Evolutionary conservation across 179 eudicot species (phyloP), one percentile per base, ranked within the genome.

Genomic region (Sideroxylon spinosum): DNA sequence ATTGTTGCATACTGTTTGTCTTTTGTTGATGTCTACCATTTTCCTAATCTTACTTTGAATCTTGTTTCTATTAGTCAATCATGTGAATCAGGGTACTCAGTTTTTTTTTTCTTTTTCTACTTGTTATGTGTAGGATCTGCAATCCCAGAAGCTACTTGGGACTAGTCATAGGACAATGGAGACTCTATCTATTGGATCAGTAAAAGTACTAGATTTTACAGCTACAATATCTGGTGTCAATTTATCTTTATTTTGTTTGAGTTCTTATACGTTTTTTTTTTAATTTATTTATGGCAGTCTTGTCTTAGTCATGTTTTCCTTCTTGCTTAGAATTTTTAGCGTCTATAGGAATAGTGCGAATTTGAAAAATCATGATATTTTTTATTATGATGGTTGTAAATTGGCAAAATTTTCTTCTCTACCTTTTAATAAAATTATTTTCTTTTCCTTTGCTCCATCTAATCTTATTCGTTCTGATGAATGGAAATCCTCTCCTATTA

Each of bases 391-490:
- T 71, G 75, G 60, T 17, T 71, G 60, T 14, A 49, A 49, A 71
- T n/a, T 60, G 5, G 37, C 22, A 2, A 71, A 46, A 46, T 71
- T 71, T 50, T 48, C 16, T 48, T 23, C 75, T 48, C 49, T 71
- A 2, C 75, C 75, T 48, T 71, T 71, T 71, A 46, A 46, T 49
- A 22, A 0, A 3, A 71, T 5, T 71, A 50, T 49, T 50, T 71
- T 60, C 0, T 19, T 20, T 48, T 71, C 60, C 1, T 4, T 22
- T 71, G 0, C 60, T 17, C 75, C 75, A 16, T 71, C 49, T 71
- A 9, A 71, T 48, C 26, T 71, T 5, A 2, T 71, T n/a, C 74
- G 48, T 71, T 71, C 74, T 71, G 59, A 71, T 71, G 74, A 46
- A 6, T 71, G 74, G 74, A 57, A 60, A 17, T 60, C 75, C 48